These are phyloP conservation scores for Xanthoconium separans DNA, from an alignment of 1,284 basidiomycete species.

Conservation along the genomic window DNA sequence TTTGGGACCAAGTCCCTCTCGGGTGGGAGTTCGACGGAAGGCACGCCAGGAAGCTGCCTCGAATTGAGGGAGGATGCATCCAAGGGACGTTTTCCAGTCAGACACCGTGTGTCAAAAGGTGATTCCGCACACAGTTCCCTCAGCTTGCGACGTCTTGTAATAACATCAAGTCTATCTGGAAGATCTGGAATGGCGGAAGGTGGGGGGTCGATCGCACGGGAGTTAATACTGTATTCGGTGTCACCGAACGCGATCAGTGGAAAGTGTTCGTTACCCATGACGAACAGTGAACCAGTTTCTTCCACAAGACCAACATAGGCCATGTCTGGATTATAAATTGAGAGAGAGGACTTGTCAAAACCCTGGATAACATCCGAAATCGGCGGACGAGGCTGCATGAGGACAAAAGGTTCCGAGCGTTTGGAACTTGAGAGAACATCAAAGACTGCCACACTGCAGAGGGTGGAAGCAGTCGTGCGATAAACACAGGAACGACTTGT, in stretches of 20 bases:
- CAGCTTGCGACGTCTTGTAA: slow-evolving; percentile 43
- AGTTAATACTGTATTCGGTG: slow-evolving; percentile 33
- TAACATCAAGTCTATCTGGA: slow-evolving; percentile 42
- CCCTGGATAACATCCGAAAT: slow-evolving; percentile 58
- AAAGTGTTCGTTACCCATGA: slow-evolving; percentile 71
- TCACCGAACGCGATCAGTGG: slow-evolving; percentile 74
- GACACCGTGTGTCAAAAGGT: slow-evolving; percentile 51
- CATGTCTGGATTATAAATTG: slow-evolving; percentile 49
- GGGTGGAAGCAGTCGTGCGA: neutral
- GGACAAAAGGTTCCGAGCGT: slow-evolving; percentile 61
- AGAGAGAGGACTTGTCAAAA: slow-evolving; percentile 38
- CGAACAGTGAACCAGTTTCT: slow-evolving; percentile 71
- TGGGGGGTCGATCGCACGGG: slow-evolving; percentile 38
- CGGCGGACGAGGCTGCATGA: slow-evolving; percentile 74
- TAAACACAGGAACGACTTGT: slow-evolving; percentile 4
- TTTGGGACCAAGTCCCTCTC: slow-evolving; percentile 3
- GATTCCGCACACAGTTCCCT: slow-evolving; percentile 37
- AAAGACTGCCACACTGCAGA: slow-evolving; percentile 70
- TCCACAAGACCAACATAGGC: slow-evolving; percentile 76
- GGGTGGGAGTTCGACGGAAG: slow-evolving; percentile 29
- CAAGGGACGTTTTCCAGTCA: slow-evolving; percentile 57
- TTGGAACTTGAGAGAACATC: slow-evolving; percentile 60
- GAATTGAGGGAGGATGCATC: slow-evolving; percentile 37
- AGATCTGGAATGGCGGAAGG: slow-evolving; percentile 35
- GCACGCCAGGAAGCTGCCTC: slow-evolving; percentile 35